These are phyloP conservation scores for Pestalotiopsis sp. DNA, from an alignment of 2,329 filamentous ascomycete species.

Conservation along the genomic window DNA sequence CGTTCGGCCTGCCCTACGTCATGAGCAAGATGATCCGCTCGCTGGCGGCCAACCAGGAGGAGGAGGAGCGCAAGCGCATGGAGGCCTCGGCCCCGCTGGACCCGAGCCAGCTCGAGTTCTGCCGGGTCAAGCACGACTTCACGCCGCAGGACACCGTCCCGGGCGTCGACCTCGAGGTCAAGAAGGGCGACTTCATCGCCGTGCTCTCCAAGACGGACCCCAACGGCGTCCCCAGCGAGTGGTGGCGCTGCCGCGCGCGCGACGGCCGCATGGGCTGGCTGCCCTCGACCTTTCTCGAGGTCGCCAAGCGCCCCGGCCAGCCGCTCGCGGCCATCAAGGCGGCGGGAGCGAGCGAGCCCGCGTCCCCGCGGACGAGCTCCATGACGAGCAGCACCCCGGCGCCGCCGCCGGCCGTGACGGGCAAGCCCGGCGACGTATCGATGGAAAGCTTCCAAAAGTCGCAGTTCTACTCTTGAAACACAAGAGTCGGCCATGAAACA, in stretches of 20 bases:
- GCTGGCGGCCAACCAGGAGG: slow-evolving; percentile 80
- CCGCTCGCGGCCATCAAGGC: slow-evolving; percentile 54
- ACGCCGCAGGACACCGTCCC: slow-evolving; percentile 67
- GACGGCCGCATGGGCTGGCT: slow-evolving; percentile 91
- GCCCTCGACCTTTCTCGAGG: slow-evolving; percentile 85
- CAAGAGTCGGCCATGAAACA: neutral
- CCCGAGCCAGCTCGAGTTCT: slow-evolving; percentile 92
- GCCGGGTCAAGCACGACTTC: slow-evolving; percentile 92
- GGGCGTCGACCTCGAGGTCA: slow-evolving; percentile 85
- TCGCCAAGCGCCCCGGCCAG: slow-evolving; percentile 57
- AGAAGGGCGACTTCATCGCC: slow-evolving; percentile 93
- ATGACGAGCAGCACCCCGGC: slow-evolving; percentile 43
- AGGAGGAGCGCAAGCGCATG: slow-evolving; percentile 68
- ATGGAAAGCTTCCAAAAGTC: slow-evolving; percentile 58
- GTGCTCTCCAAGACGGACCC: slow-evolving; percentile 92
- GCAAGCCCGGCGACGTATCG: slow-evolving; percentile 53
- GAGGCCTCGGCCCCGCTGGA: slow-evolving; percentile 66
- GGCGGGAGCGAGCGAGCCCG: slow-evolving; percentile 38
- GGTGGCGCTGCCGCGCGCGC: slow-evolving; percentile 92
- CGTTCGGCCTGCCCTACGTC: slow-evolving; percentile 92
- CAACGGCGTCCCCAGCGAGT: slow-evolving; percentile 87
- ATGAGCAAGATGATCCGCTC: slow-evolving; percentile 95
- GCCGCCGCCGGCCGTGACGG: slow-evolving; percentile 34
- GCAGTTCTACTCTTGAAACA: slow-evolving; percentile 51
- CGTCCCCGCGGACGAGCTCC: slow-evolving; percentile 46